Evolutionary conservation across 495 filamentous ascomycete genomes (phyloP).

Genomic region (Hypomontagnella monticulosa): DNA sequence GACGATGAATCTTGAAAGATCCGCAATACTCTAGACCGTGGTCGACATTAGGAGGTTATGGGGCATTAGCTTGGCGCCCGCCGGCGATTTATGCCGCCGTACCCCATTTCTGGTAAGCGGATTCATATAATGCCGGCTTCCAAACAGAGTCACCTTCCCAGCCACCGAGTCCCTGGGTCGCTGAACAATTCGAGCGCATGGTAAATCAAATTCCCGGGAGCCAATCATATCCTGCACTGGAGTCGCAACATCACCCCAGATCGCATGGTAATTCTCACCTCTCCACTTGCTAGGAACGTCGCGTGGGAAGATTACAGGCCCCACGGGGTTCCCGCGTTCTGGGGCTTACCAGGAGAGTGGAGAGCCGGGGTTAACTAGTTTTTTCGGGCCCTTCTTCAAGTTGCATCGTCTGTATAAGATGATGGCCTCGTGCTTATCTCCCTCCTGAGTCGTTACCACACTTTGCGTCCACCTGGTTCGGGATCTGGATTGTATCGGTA

Average conservation of each 20-base stretch:
- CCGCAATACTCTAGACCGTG: neutral
- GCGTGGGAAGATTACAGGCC: slow-evolving; percentile 10
- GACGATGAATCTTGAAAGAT: slow-evolving; percentile 5
- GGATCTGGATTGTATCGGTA: neutral
- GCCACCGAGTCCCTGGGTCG: neutral
- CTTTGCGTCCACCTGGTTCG: neutral
- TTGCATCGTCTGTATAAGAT: slow-evolving; percentile 20
- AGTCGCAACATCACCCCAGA: slow-evolving; percentile 27
- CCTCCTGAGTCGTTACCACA: neutral
- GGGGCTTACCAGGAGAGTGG: slow-evolving; percentile 13
- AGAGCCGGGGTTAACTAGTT: slow-evolving; percentile 15
- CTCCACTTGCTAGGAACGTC: slow-evolving; percentile 12
- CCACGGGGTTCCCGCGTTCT: slow-evolving; percentile 28
- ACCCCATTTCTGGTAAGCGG: slow-evolving; percentile 19
- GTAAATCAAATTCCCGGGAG: slow-evolving; percentile 16
- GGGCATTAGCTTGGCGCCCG: slow-evolving; percentile 11
- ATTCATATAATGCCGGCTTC: slow-evolving; percentile 31
- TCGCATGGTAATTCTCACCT: slow-evolving; percentile 2
- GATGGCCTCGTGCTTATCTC: slow-evolving; percentile 3
- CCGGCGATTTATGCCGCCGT: slow-evolving; percentile 17
- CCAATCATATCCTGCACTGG: slow-evolving; percentile 11
- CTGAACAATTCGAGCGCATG: slow-evolving; percentile 1
- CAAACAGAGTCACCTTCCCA: neutral
- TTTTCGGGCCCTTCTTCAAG: neutral
- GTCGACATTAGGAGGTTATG: slow-evolving; percentile 2